phyloP scores from a whole-genome alignment of 805 yeast genomes.

The Schizosaccharomyces cryophilus region DNA sequence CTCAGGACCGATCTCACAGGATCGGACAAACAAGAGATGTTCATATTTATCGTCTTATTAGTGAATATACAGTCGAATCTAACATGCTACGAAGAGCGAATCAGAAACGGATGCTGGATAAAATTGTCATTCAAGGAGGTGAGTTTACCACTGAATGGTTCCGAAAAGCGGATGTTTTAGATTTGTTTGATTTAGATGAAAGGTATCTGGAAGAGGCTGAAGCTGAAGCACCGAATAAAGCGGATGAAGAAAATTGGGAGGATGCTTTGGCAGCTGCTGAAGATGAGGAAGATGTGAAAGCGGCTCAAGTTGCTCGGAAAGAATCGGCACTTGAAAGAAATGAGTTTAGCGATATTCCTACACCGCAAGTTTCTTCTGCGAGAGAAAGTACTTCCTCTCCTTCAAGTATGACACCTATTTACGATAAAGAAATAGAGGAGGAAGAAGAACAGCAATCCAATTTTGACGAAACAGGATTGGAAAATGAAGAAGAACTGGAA shows the following conservation, averaged over 20 bases:
- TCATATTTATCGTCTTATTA: constrained; percentile 84
- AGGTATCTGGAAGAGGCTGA: constrained; percentile 6
- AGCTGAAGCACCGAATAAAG: not conserved
- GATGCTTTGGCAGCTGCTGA: constrained; percentile 9
- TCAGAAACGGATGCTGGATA: constrained; percentile 79
- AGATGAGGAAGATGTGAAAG: constrained; percentile 9
- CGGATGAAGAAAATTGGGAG: not conserved
- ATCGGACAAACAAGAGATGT: constrained; percentile 97
- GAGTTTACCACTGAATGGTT: constrained; percentile 94
- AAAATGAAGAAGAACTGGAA: constrained; percentile 17
- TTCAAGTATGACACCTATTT: constrained; percentile 10
- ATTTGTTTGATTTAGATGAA: constrained; percentile 44
- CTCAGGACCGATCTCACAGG: constrained; percentile 97
- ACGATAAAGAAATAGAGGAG: constrained; percentile 6
- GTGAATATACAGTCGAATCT: constrained; percentile 88
- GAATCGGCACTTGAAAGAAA: constrained; percentile 3
- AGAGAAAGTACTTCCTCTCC: constrained; percentile 7
- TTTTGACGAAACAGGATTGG: not conserved
- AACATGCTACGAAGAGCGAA: constrained; percentile 83
- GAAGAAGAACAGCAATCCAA: constrained; percentile 2
- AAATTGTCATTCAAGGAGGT: constrained; percentile 90
- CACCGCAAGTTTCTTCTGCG: constrained; percentile 7
- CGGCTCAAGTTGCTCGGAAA: constrained; percentile 20
- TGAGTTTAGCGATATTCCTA: not conserved
- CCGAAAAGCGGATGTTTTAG: constrained; percentile 64